Conservation (phyloP, 306 rosid genomes). For the Pachyrhizus erosus region DNA sequence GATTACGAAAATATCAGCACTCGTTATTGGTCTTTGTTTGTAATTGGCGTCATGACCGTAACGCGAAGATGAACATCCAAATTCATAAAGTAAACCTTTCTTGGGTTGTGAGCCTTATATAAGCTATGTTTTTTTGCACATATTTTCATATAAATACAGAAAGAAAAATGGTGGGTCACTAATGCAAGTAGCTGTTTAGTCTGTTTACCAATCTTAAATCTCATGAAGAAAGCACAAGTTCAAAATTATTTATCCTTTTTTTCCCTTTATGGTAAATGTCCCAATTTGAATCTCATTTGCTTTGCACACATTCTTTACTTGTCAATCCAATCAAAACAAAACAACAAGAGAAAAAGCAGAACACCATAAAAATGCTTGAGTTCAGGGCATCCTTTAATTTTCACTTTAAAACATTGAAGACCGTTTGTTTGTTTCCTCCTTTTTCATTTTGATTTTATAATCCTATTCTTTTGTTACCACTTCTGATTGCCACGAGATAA, state of each 20-base stretch:
- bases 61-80: neutral
- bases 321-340: slow-evolving; percentile 44
- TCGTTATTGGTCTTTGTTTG: neutral
- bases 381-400: slow-evolving; percentile 45
- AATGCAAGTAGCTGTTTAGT: neutral
- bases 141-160: neutral
- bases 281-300: slow-evolving; percentile 48
- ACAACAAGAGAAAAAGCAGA: slow-evolving; percentile 29
- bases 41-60: neutral
- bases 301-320: slow-evolving; percentile 51
- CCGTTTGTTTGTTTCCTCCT: slow-evolving; percentile 40
- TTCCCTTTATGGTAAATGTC: slow-evolving; percentile 35
- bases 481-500: slow-evolving; percentile 42
- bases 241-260: slow-evolving; percentile 27
- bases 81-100: slow-evolving; percentile 13
- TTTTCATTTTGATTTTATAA: slow-evolving; percentile 20
- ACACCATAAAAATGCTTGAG: slow-evolving; percentile 40
- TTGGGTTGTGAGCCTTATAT: slow-evolving; percentile 16
- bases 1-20: neutral
- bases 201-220: slow-evolving; percentile 19
- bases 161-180: slow-evolving; percentile 15
- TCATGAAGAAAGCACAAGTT: slow-evolving; percentile 35
- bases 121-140: neutral
- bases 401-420: slow-evolving; percentile 49
- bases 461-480: slow-evolving; percentile 11